These are phyloP conservation scores for Pleoardoris graminearum DNA, from an alignment of 2,329 filamentous ascomycete species.

Conservation along the genomic window DNA sequence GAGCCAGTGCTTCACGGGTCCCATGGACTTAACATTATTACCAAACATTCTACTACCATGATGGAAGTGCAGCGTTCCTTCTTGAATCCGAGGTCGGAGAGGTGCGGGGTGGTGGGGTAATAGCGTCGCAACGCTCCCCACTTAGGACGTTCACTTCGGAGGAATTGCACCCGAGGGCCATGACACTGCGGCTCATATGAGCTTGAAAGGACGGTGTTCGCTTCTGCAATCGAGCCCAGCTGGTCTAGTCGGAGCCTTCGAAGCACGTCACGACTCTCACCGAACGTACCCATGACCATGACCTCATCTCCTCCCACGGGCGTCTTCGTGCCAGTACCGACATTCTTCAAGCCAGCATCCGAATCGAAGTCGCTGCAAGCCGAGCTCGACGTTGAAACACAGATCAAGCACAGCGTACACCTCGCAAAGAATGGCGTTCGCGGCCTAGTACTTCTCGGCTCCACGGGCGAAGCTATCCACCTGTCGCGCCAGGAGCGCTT, in stretches of 20 bases:
- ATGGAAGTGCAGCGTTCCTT: not conserved
- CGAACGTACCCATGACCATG: slow-evolving; percentile 25
- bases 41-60: no score
- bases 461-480: slow-evolving; percentile 67
- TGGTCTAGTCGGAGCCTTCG: not conserved
- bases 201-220: not conserved
- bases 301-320: slow-evolving; percentile 39
- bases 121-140: not conserved
- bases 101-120: slow-evolving; percentile 4
- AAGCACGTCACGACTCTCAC: not conserved
- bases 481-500: slow-evolving; percentile 61
- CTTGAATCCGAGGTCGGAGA: not conserved
- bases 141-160: not conserved
- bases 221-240: not conserved
- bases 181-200: not conserved
- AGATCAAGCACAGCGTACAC: slow-evolving; percentile 62
- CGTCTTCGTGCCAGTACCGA: slow-evolving; percentile 56
- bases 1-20: no score
- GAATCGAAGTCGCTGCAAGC: slow-evolving; percentile 53
- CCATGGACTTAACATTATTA: no score
- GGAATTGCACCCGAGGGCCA: not conserved
- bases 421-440: slow-evolving; percentile 63
- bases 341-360: slow-evolving; percentile 62
- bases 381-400: slow-evolving; percentile 61
- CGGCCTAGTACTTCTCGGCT: slow-evolving; percentile 65